Base-by-base conservation (phyloP, 2,329 filamentous ascomycete species). In the Aureobasidium subglaciale region DNA sequence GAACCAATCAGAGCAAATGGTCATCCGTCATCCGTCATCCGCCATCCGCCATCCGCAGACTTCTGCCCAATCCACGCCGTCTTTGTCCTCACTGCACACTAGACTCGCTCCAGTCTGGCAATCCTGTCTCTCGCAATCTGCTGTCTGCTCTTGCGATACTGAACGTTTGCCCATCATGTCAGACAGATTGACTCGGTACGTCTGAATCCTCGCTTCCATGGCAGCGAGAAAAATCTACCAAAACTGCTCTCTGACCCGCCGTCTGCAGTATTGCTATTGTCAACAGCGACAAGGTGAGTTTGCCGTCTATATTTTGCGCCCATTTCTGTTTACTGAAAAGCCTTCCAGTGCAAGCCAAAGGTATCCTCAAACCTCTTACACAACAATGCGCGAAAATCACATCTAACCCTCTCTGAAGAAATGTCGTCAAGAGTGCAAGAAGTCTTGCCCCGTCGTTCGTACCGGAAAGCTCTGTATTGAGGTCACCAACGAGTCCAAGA, bases 391-490 rank as follows among this genome's bases (percentile, higher is more conserved):
- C 41, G 22, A 22, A 8, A 38, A 37, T 41, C 20, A 9, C 16
- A 67, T 40, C 41, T 45, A 32, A 45, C 41, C 24, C 5, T 5
- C 27, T 16, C 29, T 16, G 34, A 45, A 91, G 87, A 97, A 97
- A 90, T 97, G 93, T 74, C 86, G 92, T 64, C 92, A 96, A 78
- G 93, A 99, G 75, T 99, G 93, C 82, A 97, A 97, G 74, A 97
- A 97, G 74, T 92, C 91, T 27, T 99, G 93, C 73, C 90, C 95
- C 27, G 93, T 99, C 61, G 93, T 99, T 64, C 88, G 92, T 67
- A 95, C 91, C 59, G 93, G 93, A 75, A 97, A 96, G 80, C 85
- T 95, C 63, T 96, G 91, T 75, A 96, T 97, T 71, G 92, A 99
- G 79, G 95, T 99, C 67, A 79, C 82, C 53, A 78, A 88, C 60